These are phyloP conservation scores for Aspergillus fumigatus DNA, from an alignment of 2,329 filamentous ascomycete genomes.

Conservation along the genomic window DNA sequence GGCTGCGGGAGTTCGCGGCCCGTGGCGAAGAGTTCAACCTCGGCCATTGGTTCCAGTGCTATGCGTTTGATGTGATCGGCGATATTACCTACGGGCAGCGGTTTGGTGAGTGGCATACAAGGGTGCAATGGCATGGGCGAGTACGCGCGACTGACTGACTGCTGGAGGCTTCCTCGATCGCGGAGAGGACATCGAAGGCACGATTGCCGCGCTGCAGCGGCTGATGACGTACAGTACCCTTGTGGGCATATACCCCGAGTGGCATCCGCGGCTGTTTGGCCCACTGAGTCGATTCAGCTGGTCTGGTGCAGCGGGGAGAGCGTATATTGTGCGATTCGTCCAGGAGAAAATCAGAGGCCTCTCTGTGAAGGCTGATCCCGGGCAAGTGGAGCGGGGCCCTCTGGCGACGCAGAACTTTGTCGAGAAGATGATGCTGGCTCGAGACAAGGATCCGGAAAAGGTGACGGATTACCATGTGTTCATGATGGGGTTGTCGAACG, in stretches of 20 bases:
- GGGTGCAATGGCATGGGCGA: too few species aligned
- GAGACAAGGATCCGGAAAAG: constrained; percentile 40
- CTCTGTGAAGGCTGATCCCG: constrained; percentile 13
- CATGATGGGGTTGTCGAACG: constrained; percentile 35
- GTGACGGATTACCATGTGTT: constrained; percentile 39
- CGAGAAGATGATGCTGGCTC: constrained; percentile 40
- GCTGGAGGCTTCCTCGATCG: constrained; percentile 39
- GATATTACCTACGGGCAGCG: constrained; percentile 43
- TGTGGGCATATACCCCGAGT: constrained; percentile 40
- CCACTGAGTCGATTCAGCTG: constrained; percentile 24
- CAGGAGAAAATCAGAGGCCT: constrained; percentile 27
- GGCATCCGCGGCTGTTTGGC: constrained; percentile 34
- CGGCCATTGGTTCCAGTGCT: constrained; percentile 35
- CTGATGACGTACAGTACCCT: constrained; percentile 36
- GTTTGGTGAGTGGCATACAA: constrained; percentile 16
- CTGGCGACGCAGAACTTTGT: constrained; percentile 36
- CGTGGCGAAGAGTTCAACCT: constrained; percentile 32
- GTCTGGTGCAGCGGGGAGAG: constrained; percentile 28
- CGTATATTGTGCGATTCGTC: constrained; percentile 31
- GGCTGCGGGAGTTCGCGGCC: constrained; percentile 36
- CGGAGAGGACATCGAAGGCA: constrained; percentile 43
- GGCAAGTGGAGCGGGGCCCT: not conserved
- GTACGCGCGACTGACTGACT: not conserved
- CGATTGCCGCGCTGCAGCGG: constrained; percentile 39
- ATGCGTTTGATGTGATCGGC: constrained; percentile 45